Percentiles rank a stretch among this genome's conserved stretches.
These are phyloP conservation scores for Thielaviopsis populi DNA, from an alignment of 2,329 filamentous ascomycete species.

Conservation along the genomic window DNA sequence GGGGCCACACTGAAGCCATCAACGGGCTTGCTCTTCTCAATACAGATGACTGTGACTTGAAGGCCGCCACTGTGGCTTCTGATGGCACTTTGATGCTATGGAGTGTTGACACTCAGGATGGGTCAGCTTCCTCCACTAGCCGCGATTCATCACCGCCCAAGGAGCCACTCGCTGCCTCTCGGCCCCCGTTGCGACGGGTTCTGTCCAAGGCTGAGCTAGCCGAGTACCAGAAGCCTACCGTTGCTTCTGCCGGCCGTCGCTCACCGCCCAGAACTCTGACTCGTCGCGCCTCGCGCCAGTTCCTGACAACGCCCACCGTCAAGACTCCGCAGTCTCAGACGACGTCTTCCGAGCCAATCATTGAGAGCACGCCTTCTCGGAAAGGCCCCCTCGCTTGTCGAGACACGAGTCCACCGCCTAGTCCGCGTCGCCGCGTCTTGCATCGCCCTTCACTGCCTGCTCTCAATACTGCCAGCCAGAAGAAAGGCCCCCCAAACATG, in stretches of 20 bases:
- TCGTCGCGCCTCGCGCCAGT: constrained; percentile 36
- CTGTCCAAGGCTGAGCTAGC: constrained; percentile 77
- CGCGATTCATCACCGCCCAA: constrained; percentile 42
- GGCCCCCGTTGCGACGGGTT: constrained; percentile 68
- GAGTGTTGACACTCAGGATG: constrained; percentile 36
- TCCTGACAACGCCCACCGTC: constrained; percentile 9
- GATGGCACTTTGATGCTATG: constrained; percentile 79
- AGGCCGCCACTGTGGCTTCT: constrained; percentile 58
- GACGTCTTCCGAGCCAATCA: constrained; percentile 29
- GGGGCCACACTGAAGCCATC: constrained; percentile 89
- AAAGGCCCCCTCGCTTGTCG: constrained; percentile 29
- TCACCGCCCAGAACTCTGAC: constrained; percentile 41
- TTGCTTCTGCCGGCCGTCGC: constrained; percentile 28
- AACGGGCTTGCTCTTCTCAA: constrained; percentile 66
- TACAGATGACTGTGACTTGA: constrained; percentile 38
- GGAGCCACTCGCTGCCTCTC: constrained; percentile 31
- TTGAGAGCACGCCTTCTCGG: constrained; percentile 33
- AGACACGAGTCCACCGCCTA: constrained; percentile 35
- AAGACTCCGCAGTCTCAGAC: constrained; percentile 27
- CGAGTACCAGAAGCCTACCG: constrained; percentile 47
- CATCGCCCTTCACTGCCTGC: constrained; percentile 41
- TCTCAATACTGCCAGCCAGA: constrained; percentile 31
- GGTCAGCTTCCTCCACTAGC: constrained; percentile 27
- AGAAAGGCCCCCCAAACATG: constrained; percentile 35
- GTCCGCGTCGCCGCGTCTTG: constrained; percentile 32